Evolutionary conservation across 1,284 basidiomycete genomes (phyloP), one percentile per base, ranked within the genome.

Genomic region (Papiliotrema laurentii): DNA sequence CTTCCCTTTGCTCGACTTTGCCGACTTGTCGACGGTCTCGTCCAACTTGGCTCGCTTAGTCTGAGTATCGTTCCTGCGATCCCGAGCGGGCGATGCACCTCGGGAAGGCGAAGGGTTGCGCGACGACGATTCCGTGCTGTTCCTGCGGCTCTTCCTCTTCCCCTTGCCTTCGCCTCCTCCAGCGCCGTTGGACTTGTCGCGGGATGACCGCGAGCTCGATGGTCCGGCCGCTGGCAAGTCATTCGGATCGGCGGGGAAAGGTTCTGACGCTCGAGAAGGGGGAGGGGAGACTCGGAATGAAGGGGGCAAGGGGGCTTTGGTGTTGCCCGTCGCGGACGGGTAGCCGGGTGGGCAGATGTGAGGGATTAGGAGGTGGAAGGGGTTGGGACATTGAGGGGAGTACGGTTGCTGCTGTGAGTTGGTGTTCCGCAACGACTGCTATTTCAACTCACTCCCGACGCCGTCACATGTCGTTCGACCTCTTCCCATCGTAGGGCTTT

Each of bases 401-500:
- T 51, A 55, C 19, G 55, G 50, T 53, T 62, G 56, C 62, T 64
- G 27, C n/a, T 18, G 16, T 44, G n/a, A 19, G 31, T 38, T 9
- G 16, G 31, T 19, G 50, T 18, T n/a, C 21, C 10, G n/a, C 14
- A 34, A 24, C n/a, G 27, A 27, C 26, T 16, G 16, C 1, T 6
- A 16, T 9, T 4, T 6, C 18, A 19, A 56, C 63, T 56, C 41
- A 64, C 64, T 18, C 62, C 60, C 36, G 54, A 59, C 6, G 52
- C 19, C 3, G 47, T 43, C 3, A 68, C 51, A 46, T 72, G 71
- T 16, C 66, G 49, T 42, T 71, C 68, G 2, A 71, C 61, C 39
- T 71, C 66, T 36, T 71, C 68, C 67, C 68, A 71, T 19, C 68
- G 47, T 3, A 73, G 28, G 0, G 60, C 67, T 47, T 71, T 73